Percentiles rank a stretch among this genome's conserved stretches.
Conservation (phyloP, 208 protist genomes). For the Leishmania mexicana region DNA sequence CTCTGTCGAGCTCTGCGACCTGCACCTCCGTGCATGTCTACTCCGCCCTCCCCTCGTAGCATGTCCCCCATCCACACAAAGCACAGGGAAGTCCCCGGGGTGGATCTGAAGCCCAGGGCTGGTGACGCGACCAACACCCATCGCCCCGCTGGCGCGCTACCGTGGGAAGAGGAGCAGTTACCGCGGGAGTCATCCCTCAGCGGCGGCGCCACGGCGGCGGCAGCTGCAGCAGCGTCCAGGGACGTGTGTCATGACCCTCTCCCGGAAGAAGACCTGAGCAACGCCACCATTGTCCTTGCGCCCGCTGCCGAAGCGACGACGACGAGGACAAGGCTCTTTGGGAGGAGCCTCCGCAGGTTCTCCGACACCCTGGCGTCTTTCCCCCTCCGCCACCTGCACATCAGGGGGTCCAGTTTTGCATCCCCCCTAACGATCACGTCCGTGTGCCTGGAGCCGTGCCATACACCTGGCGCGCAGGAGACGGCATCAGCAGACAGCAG, state of each 20-base stretch:
- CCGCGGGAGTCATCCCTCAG: background rate
- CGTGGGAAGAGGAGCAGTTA: background rate
- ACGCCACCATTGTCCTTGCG: background rate
- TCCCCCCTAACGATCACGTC: background rate
- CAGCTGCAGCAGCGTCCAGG: background rate
- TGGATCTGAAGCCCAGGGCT: background rate
- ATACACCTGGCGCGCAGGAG: background rate
- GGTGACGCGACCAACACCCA: background rate
- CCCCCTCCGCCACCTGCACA: background rate
- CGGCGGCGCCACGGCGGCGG: background rate
- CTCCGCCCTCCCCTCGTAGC: background rate
- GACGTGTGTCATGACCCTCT: background rate
- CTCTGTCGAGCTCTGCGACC: background rate
- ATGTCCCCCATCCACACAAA: slow-evolving; percentile 11
- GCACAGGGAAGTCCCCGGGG: background rate
- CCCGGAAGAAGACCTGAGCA: background rate
- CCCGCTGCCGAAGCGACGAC: background rate
- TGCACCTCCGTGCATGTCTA: background rate
- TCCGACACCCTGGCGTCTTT: background rate
- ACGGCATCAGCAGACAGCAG: background rate
- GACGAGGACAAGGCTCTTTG: background rate
- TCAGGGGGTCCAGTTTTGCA: background rate
- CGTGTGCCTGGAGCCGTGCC: background rate
- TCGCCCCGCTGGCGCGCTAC: background rate
- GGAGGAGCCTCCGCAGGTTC: background rate